A percentile compares a stretch with the other conserved stretches of the same genome.
Evolutionary conservation across 352 stramenopile genomes (phyloP).

Genomic region (Sclerospora graminicola): DNA sequence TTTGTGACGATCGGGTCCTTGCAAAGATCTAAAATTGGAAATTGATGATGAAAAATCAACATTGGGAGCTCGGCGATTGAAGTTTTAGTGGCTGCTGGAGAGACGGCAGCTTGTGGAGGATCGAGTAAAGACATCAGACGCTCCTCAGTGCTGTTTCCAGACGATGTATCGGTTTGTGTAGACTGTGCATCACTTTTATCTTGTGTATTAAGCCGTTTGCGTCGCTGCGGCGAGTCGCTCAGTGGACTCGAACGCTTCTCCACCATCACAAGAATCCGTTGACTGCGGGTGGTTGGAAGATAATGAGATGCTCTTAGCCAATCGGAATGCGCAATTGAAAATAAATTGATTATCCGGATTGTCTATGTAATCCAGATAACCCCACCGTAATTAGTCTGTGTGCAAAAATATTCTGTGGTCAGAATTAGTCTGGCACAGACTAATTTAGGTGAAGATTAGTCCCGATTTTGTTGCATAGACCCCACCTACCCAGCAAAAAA

Average conservation of each 20-base stretch:
- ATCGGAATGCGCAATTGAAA: conserved; percentile 6
- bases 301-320: conserved; percentile 19
- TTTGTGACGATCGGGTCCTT: conserved; percentile 24
- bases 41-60: conserved; percentile 24
- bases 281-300: conserved; percentile 17
- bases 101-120: conserved; percentile 4
- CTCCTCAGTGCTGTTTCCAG: not conserved
- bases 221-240: conserved; percentile 15
- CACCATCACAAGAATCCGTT: conserved; percentile 19
- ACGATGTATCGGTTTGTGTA: conserved; percentile 4
- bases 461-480: too few relatives aligned
- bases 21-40: conserved; percentile 33
- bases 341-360: too few relatives aligned
- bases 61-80: conserved; percentile 1
- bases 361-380: too few relatives aligned
- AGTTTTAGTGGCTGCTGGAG: not conserved
- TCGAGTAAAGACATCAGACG: conserved; percentile 2
- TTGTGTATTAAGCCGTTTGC: conserved; percentile 20
- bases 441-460: too few relatives aligned
- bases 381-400: too few relatives aligned
- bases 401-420: too few relatives aligned
- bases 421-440: too few relatives aligned
- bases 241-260: conserved; percentile 37
- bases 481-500: too few relatives aligned
- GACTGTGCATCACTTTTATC: conserved; percentile 3